Evolutionary conservation across 768 basidiomycete species (phyloP).

Genomic region (Mycena alexandri): DNA sequence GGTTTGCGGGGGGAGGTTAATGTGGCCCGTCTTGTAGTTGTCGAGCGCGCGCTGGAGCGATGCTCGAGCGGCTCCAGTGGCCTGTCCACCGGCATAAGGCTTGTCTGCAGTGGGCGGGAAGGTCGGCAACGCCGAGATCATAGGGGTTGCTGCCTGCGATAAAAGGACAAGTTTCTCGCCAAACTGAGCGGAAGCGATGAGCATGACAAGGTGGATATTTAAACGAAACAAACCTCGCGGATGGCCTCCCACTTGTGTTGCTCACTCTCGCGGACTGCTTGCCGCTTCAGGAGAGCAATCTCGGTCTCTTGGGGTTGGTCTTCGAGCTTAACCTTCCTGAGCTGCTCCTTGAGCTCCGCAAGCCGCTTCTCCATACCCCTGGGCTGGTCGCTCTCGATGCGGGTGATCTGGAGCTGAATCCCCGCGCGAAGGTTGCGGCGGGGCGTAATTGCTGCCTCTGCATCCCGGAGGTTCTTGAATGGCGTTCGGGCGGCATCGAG

Average conservation of each 20-base stretch:
- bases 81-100: conserved; percentile 73
- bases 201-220: background rate
- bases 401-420: conserved; percentile 70
- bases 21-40: conserved; percentile 78
- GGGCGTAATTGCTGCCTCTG: conserved; percentile 69
- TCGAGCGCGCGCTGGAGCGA: conserved; percentile 85
- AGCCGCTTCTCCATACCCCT: conserved; percentile 76
- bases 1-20: conserved; percentile 61
- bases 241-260: conserved; percentile 84
- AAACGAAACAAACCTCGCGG: conserved; percentile 69
- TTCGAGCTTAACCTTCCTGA: conserved; percentile 73
- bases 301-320: conserved; percentile 79
- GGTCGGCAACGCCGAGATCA: conserved; percentile 72
- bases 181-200: conserved; percentile 60
- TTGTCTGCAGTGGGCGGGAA: conserved; percentile 69
- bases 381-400: conserved; percentile 76
- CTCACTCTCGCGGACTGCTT: conserved; percentile 82
- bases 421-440: conserved; percentile 71
- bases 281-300: conserved; percentile 78
- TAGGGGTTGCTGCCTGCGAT: conserved; percentile 75
- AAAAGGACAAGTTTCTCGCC: conserved; percentile 84
- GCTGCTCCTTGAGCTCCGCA: conserved; percentile 76
- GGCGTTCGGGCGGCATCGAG: conserved; percentile 75
- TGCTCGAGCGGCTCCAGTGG: conserved; percentile 78
- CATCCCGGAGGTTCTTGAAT: conserved; percentile 79